Base-by-base conservation (phyloP, 805 yeast species). In the Hyphopichia homilentoma region DNA sequence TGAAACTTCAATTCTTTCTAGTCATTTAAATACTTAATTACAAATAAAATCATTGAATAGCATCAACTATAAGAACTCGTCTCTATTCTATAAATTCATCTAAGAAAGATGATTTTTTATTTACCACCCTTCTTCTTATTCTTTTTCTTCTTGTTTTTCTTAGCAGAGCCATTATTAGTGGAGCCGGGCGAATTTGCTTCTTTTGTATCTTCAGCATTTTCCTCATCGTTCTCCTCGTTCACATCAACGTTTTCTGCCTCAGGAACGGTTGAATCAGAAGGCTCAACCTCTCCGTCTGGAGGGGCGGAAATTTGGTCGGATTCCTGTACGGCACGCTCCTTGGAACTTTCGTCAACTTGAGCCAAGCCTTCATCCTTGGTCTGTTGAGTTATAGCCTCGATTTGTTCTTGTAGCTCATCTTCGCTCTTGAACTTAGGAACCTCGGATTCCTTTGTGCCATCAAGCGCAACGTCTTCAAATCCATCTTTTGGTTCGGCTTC, bases 141-240 rank as follows among this genome's bases (percentile, higher is more conserved):
- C 30, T 59, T 59, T 27, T 53, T 57, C 33, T 56, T 61, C 39
- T 57, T 59, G 44, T 56, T 58, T 29, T 49, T 50, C 15, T 40
- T 43, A 29, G 44, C 6, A 23, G 33, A 30, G 27, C 27, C 30
- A 9, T 38, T 6, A 16, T 35, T 31, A 16, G 14, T 21, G 11
- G 34, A n/a, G 8, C 27, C 16, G n/a, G 16, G 8, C 12, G 7
- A 6, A 30, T 27, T 28, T 32, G 12, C 20, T 12, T 24, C 18
- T 26, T 13, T 38, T 16, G 21, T 31, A 15, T 27, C 20, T 24
- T 22, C 27, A 5, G 33, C 41, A 15, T 27, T 31, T 14, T 24
- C 20, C 22, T 22, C 25, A 7, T 34, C 25, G 21, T 34, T 19
- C 16, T 21, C 29, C 19, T 34, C 32, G 5, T 21, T 33, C 21